Evolutionary conservation across 441 rosid genomes (phyloP).

Genomic region (Dalechampia spathulata): DNA sequence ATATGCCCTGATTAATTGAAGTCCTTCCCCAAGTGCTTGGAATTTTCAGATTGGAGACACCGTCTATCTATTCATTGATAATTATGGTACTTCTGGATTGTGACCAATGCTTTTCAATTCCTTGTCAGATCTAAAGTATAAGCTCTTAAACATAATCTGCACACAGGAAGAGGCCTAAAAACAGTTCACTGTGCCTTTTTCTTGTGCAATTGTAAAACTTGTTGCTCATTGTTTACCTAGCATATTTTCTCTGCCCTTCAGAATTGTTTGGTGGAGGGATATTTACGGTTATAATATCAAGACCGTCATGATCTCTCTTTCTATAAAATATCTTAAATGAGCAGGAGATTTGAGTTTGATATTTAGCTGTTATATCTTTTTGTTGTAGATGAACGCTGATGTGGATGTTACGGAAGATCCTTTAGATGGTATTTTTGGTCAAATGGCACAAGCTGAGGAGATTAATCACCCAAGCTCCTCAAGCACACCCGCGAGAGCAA

Average conservation of each 20-base stretch:
- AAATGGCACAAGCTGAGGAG: slow-evolving; percentile 27
- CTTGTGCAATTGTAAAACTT: slow-evolving; percentile 1
- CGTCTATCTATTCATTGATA: too few relatives aligned
- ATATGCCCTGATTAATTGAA: neutral
- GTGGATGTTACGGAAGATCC: slow-evolving; percentile 42
- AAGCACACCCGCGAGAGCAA: slow-evolving; percentile 18
- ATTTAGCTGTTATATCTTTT: slow-evolving; percentile 12
- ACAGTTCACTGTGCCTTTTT: neutral
- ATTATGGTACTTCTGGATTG: neutral
- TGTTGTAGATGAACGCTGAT: slow-evolving; percentile 27
- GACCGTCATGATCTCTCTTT: neutral
- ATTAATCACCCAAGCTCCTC: slow-evolving; percentile 21
- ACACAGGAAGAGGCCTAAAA: neutral
- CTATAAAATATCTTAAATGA: slow-evolving; percentile 1
- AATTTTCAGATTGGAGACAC: too few relatives aligned
- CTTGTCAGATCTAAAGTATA: neutral
- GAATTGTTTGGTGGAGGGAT: neutral
- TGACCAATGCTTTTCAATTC: neutral
- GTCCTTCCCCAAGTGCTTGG: too few relatives aligned
- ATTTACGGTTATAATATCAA: neutral
- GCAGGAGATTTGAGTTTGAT: neutral
- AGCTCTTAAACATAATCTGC: neutral
- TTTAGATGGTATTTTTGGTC: slow-evolving; percentile 46
- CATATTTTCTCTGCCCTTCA: neutral
- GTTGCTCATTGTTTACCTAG: neutral